These are phyloP conservation scores for Microcyclosporella mali DNA, from an alignment of 2,329 filamentous ascomycete species.

Conservation along the genomic window DNA sequence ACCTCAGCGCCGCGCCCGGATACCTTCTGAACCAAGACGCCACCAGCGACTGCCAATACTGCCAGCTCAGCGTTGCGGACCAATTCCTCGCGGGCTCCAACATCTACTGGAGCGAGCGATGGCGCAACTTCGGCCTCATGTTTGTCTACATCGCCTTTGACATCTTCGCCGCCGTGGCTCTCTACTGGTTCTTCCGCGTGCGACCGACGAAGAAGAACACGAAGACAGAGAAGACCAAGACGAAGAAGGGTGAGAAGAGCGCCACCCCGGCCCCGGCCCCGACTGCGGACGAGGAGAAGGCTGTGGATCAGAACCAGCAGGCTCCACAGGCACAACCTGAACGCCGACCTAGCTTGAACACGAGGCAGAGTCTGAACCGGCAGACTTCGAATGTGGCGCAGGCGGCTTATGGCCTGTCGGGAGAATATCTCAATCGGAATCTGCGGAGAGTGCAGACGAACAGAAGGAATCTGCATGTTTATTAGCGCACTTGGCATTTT, in stretches of 20 bases:
- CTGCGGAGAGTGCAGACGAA: constrained; percentile 14
- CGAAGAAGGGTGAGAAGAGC: constrained; percentile 1
- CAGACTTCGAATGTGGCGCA: constrained; percentile 2
- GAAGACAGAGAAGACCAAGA: constrained; percentile 3
- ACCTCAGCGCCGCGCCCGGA: constrained; percentile 36
- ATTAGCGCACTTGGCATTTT: no score
- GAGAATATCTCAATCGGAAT: constrained; percentile 14
- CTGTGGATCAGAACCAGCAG: background rate
- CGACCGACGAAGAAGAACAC: constrained; percentile 8
- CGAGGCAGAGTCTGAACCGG: constrained; percentile 4
- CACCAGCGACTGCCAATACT: constrained; percentile 46
- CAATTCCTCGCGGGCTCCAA: constrained; percentile 40
- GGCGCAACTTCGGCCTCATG: constrained; percentile 66
- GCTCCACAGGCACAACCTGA: background rate
- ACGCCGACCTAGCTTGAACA: background rate
- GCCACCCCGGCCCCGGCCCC: background rate
- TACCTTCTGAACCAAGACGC: constrained; percentile 40
- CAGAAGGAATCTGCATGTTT: constrained; percentile 15
- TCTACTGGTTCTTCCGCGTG: constrained; percentile 61
- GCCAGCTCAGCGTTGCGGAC: constrained; percentile 41
- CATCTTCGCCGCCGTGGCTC: constrained; percentile 49
- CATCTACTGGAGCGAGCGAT: constrained; percentile 47
- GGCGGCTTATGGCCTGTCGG: constrained; percentile 3
- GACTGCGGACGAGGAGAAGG: background rate
- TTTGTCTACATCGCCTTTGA: constrained; percentile 64